Evolutionary conservation across 1,284 basidiomycete species (phyloP).

Genomic region (Tilletia horrida): DNA sequence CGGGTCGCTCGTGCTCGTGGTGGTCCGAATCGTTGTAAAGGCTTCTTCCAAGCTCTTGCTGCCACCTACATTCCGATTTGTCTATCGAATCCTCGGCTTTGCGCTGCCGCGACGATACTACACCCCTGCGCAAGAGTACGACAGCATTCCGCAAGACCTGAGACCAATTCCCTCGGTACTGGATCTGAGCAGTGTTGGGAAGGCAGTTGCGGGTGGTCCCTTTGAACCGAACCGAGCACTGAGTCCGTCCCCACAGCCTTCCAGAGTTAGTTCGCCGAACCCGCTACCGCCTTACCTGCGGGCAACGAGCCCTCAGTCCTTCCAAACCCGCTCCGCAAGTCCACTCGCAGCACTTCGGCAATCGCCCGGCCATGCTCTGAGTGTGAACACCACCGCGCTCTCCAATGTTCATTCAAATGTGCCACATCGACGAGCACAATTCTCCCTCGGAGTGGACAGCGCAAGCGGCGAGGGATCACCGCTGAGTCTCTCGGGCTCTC

Average conservation of each 20-base stretch:
- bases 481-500: not conserved
- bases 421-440: conserved; percentile 20
- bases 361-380: not conserved
- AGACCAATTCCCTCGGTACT: conserved; percentile 32
- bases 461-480: not conserved
- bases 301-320: conserved; percentile 7
- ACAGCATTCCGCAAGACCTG: conserved; percentile 33
- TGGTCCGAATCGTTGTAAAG: conserved; percentile 63
- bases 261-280: conserved; percentile 19
- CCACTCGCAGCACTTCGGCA: conserved; percentile 24
- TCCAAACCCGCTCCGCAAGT: conserved; percentile 24
- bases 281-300: conserved; percentile 26
- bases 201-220: conserved; percentile 30
- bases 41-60: conserved; percentile 37
- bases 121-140: conserved; percentile 37
- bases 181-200: conserved; percentile 34
- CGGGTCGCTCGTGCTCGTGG: conserved; percentile 64
- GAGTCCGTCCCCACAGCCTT: conserved; percentile 21
- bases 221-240: conserved; percentile 28
- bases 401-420: not conserved
- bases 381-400: no score
- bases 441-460: conserved; percentile 25
- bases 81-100: conserved; percentile 38
- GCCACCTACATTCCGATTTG: conserved; percentile 38
- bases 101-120: conserved; percentile 45